These are phyloP conservation scores for Diaporthe citrichinensis DNA, from an alignment of 2,329 filamentous ascomycete species.

Conservation along the genomic window DNA sequence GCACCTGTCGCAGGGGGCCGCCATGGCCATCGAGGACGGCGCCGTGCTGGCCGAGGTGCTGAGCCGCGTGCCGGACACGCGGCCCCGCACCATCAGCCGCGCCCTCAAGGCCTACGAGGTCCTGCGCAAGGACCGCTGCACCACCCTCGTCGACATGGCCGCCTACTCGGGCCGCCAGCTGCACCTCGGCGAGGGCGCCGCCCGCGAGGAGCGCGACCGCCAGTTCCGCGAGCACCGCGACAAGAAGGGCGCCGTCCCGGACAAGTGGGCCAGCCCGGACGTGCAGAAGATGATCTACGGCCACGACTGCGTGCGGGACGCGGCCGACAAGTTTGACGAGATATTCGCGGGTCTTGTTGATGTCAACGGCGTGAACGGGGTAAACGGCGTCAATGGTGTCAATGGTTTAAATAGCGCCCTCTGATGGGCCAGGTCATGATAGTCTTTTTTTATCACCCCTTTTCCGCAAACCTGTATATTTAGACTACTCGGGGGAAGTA, in stretches of 20 bases:
- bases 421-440: conserved; percentile 11
- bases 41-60: conserved; percentile 71
- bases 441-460: not conserved
- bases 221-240: conserved; percentile 66
- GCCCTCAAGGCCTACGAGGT: conserved; percentile 68
- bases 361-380: conserved; percentile 31
- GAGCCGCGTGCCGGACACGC: conserved; percentile 54
- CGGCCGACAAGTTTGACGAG: conserved; percentile 65
- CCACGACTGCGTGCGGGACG: conserved; percentile 71
- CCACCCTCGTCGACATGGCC: conserved; percentile 67
- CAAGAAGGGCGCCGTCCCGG: conserved; percentile 67
- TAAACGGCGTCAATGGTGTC: conserved; percentile 2
- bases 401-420: not conserved
- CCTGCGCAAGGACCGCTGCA: conserved; percentile 69
- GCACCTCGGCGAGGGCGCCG: conserved; percentile 71
- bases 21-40: conserved; percentile 78
- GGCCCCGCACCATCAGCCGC: conserved; percentile 59
- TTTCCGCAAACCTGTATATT: not conserved
- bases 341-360: conserved; percentile 53
- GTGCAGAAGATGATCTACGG: conserved; percentile 77
- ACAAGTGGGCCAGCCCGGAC: conserved; percentile 80
- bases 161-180: conserved; percentile 66
- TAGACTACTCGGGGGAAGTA: conserved; percentile 13
- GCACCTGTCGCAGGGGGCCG: conserved; percentile 76
- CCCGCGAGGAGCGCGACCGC: conserved; percentile 70